Conservation (phyloP, 2,329 filamentous ascomycete species). For the Pyrenochaeta sp. region DNA sequence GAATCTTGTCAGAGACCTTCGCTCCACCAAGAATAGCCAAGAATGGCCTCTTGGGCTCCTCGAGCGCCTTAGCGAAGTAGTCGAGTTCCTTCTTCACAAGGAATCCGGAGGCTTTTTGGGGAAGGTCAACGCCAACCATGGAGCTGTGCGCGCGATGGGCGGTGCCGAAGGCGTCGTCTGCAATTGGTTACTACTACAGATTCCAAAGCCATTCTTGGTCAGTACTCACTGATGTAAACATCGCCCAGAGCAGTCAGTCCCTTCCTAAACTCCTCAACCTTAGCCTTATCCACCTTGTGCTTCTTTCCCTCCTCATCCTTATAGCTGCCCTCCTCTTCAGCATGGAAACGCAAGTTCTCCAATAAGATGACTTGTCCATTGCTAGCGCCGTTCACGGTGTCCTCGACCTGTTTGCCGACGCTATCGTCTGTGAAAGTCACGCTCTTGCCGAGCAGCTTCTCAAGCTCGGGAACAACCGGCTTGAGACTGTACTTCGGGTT, state of each 20-base stretch:
- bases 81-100: conserved; percentile 99
- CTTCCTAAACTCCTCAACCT: conserved; percentile 94
- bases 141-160: conserved; percentile 98
- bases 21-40: conserved; percentile 97
- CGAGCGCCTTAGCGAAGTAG: conserved; percentile 97
- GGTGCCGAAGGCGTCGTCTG: conserved; percentile 97
- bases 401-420: conserved; percentile 89
- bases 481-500: conserved; percentile 95
- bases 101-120: conserved; percentile 97
- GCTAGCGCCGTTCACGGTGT: conserved; percentile 82
- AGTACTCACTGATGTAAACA: conserved; percentile 85
- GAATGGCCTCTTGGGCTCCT: conserved; percentile 93
- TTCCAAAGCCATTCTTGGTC: neutral
- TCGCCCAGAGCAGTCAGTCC: conserved; percentile 93
- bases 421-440: conserved; percentile 91
- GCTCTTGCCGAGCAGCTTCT: conserved; percentile 85
- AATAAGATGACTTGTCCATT: conserved; percentile 87
- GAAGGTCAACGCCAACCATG: conserved; percentile 96
- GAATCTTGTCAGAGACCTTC: conserved; percentile 99
- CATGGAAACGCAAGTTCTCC: conserved; percentile 98
- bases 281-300: conserved; percentile 93
- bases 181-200: conserved; percentile 26
- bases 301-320: conserved; percentile 97
- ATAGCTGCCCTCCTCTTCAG: conserved; percentile 95
- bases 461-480: conserved; percentile 88